These are phyloP conservation scores for Irpex lacteus DNA, from an alignment of 1,284 basidiomycete species.

Conservation along the genomic window DNA sequence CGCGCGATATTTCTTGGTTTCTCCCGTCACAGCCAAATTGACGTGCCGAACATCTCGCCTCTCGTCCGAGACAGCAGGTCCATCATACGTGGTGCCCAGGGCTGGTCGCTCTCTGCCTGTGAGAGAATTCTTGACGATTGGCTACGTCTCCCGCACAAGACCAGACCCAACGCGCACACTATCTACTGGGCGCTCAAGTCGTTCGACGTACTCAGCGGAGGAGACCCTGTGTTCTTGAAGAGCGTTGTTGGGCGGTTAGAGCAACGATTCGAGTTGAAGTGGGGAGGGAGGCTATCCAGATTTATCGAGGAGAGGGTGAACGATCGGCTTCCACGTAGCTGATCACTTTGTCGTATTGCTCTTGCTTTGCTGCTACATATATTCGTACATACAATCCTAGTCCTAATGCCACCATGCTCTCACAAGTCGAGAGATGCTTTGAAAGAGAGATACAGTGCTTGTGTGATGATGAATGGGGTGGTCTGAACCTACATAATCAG, in stretches of 20 bases:
- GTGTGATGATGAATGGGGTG: neutral
- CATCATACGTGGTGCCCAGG: slow-evolving; percentile 2
- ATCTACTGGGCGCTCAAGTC: slow-evolving; percentile 67
- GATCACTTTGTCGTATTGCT: neutral
- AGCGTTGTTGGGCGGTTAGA: slow-evolving; percentile 55
- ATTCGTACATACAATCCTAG: slow-evolving; percentile 5
- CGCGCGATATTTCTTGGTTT: slow-evolving; percentile 79
- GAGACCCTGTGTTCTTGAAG: slow-evolving; percentile 46
- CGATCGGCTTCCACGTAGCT: neutral
- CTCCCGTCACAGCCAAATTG: slow-evolving; percentile 46
- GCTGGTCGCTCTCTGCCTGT: slow-evolving; percentile 59
- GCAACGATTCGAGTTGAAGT: slow-evolving; percentile 43
- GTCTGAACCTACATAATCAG: neutral
- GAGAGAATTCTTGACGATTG: slow-evolving; percentile 56
- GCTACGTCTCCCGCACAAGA: slow-evolving; percentile 43
- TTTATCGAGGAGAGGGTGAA: slow-evolving; percentile 19
- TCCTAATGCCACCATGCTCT: slow-evolving; percentile 9
- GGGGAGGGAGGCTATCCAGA: slow-evolving; percentile 47
- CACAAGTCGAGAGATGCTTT: neutral
- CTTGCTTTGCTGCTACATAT: slow-evolving; percentile 3
- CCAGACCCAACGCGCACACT: slow-evolving; percentile 40
- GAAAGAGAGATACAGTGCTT: neutral
- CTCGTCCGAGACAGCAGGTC: neutral
- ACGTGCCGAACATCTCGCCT: neutral
- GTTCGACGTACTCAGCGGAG: slow-evolving; percentile 53